Percentiles rank a stretch among this genome's conserved stretches.
Conservation (phyloP, 192 early-diverging fungal species). For the Umbelopsis sp. region DNA sequence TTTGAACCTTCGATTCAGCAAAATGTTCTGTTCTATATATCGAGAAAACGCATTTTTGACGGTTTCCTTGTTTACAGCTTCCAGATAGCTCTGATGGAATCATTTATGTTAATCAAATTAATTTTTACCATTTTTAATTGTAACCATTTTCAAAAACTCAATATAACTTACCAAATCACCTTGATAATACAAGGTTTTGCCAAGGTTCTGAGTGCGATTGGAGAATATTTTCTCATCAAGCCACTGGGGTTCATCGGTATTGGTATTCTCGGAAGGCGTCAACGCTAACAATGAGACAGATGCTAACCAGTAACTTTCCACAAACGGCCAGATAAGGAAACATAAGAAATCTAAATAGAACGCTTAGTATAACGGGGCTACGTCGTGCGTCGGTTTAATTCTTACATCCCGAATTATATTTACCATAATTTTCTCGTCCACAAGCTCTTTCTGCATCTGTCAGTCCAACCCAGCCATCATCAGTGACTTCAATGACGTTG, state of each 20-base stretch:
- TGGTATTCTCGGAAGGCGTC: conserved; percentile 29
- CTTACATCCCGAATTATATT: neutral
- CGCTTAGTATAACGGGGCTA: neutral
- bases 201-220: conserved; percentile 72
- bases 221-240: conserved; percentile 73
- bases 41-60: conserved; percentile 77
- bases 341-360: conserved; percentile 69
- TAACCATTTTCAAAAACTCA: neutral
- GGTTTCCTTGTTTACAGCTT: conserved; percentile 85
- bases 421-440: conserved; percentile 68
- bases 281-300: conserved; percentile 45
- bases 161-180: conserved; percentile 53
- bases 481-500: conserved; percentile 49
- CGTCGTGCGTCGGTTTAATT: neutral
- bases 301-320: conserved; percentile 88
- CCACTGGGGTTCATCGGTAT: conserved; percentile 50
- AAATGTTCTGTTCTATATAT: conserved; percentile 67
- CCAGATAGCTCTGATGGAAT: conserved; percentile 68
- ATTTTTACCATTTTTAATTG: neutral
- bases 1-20: conserved; percentile 52
- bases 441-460: conserved; percentile 53
- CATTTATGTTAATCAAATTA: neutral
- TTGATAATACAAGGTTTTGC: conserved; percentile 85
- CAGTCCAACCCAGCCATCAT: conserved; percentile 52
- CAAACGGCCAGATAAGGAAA: conserved; percentile 87